phyloP scores from a whole-genome alignment of 2,329 filamentous ascomycete genomes.

The Botryotinia narcissicola region DNA sequence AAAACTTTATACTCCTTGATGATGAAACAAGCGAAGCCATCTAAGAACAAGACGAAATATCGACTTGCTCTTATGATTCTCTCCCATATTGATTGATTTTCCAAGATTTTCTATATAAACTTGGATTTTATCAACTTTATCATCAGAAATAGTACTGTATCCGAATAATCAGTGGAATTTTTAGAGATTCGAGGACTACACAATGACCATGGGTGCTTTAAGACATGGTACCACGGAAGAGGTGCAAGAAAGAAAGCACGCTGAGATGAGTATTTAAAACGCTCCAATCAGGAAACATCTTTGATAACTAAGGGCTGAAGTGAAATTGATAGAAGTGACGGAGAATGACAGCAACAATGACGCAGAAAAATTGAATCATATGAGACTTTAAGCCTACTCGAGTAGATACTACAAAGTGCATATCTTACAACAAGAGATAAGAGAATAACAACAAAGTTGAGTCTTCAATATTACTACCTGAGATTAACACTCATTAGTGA shows the following conservation, averaged over 20 bases:
- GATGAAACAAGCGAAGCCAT: background rate
- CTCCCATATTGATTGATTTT: background rate
- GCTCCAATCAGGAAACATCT: background rate
- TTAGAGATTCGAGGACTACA: background rate
- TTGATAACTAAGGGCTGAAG: background rate
- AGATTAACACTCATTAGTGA: no score
- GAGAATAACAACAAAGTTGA: no score
- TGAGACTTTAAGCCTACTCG: no score
- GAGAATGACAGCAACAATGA: background rate
- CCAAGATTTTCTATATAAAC: background rate
- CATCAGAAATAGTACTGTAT: background rate
- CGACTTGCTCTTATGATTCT: background rate
- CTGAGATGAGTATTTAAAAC: background rate
- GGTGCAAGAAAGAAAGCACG: background rate
- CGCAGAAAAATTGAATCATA: no score
- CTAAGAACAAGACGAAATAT: background rate
- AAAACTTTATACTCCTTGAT: background rate
- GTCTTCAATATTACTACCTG: no score
- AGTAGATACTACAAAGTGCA: no score
- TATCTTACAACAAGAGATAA: no score
- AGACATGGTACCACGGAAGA: background rate
- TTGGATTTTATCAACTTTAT: rapidly evolving
- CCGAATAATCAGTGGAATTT: no score
- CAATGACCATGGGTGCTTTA: background rate
- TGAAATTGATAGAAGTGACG: background rate